These are phyloP conservation scores for Zanthoxylum bungeanum DNA, from an alignment of 345 rosid species.

Conservation along the genomic window DNA sequence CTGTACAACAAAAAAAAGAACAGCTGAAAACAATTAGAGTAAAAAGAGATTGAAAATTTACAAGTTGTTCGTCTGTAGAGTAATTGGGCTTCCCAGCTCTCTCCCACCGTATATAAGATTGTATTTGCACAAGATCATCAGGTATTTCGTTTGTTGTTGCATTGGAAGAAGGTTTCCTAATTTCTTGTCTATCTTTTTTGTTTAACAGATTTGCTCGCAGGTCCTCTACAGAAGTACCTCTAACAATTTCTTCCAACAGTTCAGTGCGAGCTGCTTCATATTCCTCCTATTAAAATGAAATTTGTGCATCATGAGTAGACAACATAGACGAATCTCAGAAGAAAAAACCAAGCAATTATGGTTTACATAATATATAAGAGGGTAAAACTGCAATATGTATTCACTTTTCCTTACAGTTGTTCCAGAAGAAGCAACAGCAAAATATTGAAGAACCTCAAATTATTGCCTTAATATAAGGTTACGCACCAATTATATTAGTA, in stretches of 20 bases:
- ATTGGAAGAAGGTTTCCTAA: slow-evolving; percentile 33
- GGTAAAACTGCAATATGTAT: neutral
- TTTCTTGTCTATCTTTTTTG: slow-evolving; percentile 44
- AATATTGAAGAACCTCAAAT: neutral
- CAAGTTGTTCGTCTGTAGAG: slow-evolving; percentile 52
- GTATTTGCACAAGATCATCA: slow-evolving; percentile 57
- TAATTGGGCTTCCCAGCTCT: slow-evolving; percentile 71
- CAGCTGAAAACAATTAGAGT: slow-evolving; percentile 1
- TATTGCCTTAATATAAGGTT: neutral
- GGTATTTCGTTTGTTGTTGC: slow-evolving; percentile 43
- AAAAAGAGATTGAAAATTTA: slow-evolving; percentile 26
- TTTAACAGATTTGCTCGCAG: slow-evolving; percentile 62
- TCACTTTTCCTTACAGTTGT: neutral
- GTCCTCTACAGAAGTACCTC: slow-evolving; percentile 73
- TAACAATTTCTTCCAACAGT: slow-evolving; percentile 73
- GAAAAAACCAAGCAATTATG: neutral
- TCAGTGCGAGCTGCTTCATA: slow-evolving; percentile 93
- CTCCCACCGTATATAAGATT: slow-evolving; percentile 74
- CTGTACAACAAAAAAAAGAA: neutral
- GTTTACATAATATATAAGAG: neutral
- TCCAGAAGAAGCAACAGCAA: neutral
- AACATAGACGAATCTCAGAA: neutral
- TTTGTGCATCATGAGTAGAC: slow-evolving; percentile 3
- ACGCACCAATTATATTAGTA: neutral
- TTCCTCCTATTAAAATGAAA: slow-evolving; percentile 56